Conservation (phyloP, 169 alveolate species). For the Fabrea salina region DNA sequence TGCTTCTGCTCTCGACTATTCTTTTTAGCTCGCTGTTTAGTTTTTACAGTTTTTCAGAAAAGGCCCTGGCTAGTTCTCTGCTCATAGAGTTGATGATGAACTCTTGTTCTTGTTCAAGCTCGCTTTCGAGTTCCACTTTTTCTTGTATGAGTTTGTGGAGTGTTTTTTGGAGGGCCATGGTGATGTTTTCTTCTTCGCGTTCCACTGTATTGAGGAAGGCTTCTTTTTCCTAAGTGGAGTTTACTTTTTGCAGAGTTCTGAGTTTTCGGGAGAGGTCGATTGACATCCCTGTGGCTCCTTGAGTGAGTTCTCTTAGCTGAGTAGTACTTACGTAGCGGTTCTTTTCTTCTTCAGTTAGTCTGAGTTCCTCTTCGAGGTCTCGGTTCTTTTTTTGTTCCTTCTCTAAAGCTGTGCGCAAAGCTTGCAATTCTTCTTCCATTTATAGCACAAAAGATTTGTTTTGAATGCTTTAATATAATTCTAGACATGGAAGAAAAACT, state of each 20-base stretch:
- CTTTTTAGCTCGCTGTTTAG: not conserved
- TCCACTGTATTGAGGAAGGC: not conserved
- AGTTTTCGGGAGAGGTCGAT: not conserved
- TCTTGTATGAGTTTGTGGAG: slow-evolving; percentile 1
- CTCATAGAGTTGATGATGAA: slow-evolving; percentile 22
- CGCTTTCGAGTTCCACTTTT: slow-evolving; percentile 8
- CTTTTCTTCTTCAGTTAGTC: not conserved
- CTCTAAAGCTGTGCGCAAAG: not conserved
- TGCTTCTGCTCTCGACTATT: not conserved
- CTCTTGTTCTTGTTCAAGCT: slow-evolving; percentile 24
- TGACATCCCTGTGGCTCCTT: not conserved
- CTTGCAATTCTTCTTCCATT: not conserved
- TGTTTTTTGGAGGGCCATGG: not conserved
- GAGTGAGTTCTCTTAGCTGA: not conserved
- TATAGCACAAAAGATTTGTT: too few species aligned
- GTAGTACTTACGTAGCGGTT: not conserved
- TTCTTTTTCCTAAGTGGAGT: not conserved
- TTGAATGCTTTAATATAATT: too few species aligned
- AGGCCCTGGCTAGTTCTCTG: not conserved
- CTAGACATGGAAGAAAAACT: too few species aligned
- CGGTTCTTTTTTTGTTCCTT: not conserved
- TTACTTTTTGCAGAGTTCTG: not conserved
- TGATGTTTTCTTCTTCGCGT: slow-evolving; percentile 30
- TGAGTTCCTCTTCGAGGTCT: not conserved
- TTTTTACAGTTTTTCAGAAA: not conserved